Conservation (phyloP, 805 yeast genomes). For the Maudiozyma bulderi region DNA sequence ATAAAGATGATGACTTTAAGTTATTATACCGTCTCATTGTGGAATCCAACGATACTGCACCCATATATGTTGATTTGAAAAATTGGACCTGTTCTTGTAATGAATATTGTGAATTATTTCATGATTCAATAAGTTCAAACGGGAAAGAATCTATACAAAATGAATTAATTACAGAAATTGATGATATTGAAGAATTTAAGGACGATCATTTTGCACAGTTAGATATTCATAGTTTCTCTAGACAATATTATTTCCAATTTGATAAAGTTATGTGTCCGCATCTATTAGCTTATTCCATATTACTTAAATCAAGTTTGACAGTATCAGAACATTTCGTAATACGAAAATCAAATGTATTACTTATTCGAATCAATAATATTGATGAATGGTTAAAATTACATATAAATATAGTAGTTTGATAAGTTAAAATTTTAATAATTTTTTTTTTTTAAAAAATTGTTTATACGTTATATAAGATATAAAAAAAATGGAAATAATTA, state of each 20-base stretch:
- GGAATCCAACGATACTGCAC: constrained; percentile 11
- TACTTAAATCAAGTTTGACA: constrained; percentile 15
- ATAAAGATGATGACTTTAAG: constrained; percentile 9
- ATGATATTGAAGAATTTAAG: constrained; percentile 15
- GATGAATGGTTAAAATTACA: constrained; percentile 31
- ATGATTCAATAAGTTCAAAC: constrained; percentile 5
- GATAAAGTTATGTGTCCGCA: constrained; percentile 27
- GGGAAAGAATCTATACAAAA: neutral
- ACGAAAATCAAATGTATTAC: constrained; percentile 13
- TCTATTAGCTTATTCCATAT: constrained; percentile 23
- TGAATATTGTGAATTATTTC: constrained; percentile 20
- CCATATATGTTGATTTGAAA: constrained; percentile 23
- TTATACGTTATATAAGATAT: neutral
- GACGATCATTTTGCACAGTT: constrained; percentile 23
- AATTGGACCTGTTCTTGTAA: constrained; percentile 29
- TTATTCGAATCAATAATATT: constrained; percentile 18
- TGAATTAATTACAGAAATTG: constrained; percentile 9
- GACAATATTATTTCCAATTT: constrained; percentile 18
- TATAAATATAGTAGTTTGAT: constrained; percentile 21
- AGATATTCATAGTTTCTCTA: constrained; percentile 20
- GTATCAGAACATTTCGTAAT: constrained; percentile 18
- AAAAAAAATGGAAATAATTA: too few relatives aligned
- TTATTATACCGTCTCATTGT: constrained; percentile 18
- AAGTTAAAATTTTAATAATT: neutral
- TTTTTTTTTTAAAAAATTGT: too few relatives aligned